Evolutionary conservation across 306 rosid species (phyloP).

Genomic region (Geum urbanum): DNA sequence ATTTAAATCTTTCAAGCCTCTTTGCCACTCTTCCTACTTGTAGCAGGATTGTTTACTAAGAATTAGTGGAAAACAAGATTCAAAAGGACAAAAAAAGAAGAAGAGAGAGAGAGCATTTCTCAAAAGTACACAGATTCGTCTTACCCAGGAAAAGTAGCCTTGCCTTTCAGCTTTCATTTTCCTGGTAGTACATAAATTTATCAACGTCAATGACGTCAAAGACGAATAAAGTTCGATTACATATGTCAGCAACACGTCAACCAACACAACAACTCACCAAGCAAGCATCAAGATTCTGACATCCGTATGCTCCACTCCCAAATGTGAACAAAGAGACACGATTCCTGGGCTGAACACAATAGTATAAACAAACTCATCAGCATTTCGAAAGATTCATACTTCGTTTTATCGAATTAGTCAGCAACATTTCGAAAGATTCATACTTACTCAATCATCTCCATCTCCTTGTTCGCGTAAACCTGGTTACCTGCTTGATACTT

Average conservation of each 20-base stretch:
- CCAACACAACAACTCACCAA: slow-evolving; percentile 34
- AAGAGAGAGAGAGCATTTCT: background rate
- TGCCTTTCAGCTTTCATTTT: slow-evolving; percentile 67
- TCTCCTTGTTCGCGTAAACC: slow-evolving; percentile 37
- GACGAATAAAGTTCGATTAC: slow-evolving; percentile 2
- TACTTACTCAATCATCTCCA: slow-evolving; percentile 61
- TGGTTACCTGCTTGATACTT: too few relatives aligned
- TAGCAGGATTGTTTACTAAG: background rate
- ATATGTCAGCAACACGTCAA: too few relatives aligned
- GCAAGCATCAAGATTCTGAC: slow-evolving; percentile 64
- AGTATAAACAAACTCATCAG: background rate
- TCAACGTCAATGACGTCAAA: slow-evolving; percentile 2
- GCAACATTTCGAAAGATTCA: too few relatives aligned
- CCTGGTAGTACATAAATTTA: slow-evolving; percentile 44
- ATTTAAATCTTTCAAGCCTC: slow-evolving; percentile 51
- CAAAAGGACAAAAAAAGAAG: too few relatives aligned
- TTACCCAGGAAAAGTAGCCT: slow-evolving; percentile 65
- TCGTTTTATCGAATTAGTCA: too few relatives aligned
- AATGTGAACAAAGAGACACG: slow-evolving; percentile 50
- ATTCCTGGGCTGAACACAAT: slow-evolving; percentile 59
- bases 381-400: too few relatives aligned
- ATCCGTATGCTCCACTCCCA: slow-evolving; percentile 56
- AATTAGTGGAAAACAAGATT: background rate
- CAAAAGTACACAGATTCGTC: background rate
- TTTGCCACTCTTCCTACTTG: slow-evolving; percentile 68